These are phyloP conservation scores for Herpotrichia juniperi DNA, from an alignment of 2,329 filamentous ascomycete species.

Conservation along the genomic window DNA sequence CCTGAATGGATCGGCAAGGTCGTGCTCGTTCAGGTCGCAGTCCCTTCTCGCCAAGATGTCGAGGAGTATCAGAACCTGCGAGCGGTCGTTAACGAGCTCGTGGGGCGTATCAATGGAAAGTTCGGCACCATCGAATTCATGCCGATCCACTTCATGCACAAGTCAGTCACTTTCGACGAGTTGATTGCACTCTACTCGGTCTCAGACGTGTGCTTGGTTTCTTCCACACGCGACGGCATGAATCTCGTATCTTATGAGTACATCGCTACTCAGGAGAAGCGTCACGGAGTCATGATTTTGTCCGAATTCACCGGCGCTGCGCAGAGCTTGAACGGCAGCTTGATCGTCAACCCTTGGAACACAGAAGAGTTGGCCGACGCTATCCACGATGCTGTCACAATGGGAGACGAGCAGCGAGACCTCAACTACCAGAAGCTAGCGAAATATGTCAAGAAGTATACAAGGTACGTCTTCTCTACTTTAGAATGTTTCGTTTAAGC, in stretches of 20 bases:
- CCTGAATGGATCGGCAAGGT: slow-evolving; percentile 99
- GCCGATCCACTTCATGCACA: slow-evolving; percentile 98
- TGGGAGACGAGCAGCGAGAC: slow-evolving; percentile 86
- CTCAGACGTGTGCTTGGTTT: slow-evolving; percentile 90
- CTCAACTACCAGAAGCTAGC: slow-evolving; percentile 90
- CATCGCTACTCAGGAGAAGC: slow-evolving; percentile 88
- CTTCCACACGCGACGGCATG: slow-evolving; percentile 97
- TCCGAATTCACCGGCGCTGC: slow-evolving; percentile 97
- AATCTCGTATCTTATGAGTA: slow-evolving; percentile 99
- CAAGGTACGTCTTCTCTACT: slow-evolving; percentile 61
- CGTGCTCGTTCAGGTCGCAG: slow-evolving; percentile 92
- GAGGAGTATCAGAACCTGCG: slow-evolving; percentile 98
- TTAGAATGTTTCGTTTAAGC: background rate
- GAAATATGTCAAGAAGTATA: slow-evolving; percentile 97
- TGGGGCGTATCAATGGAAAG: slow-evolving; percentile 94
- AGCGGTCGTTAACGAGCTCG: slow-evolving; percentile 94
- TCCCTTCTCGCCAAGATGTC: slow-evolving; percentile 92
- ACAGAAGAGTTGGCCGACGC: slow-evolving; percentile 93
- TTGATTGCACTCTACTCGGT: slow-evolving; percentile 91
- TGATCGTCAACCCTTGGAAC: slow-evolving; percentile 99
- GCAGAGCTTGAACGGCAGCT: slow-evolving; percentile 88
- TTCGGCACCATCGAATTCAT: slow-evolving; percentile 98
- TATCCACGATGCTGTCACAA: slow-evolving; percentile 95
- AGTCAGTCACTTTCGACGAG: slow-evolving; percentile 93
- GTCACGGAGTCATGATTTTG: slow-evolving; percentile 91